Evolutionary conservation across 2,329 filamentous ascomycete species (phyloP).

Genomic region (Emericellopsis atlantica): DNA sequence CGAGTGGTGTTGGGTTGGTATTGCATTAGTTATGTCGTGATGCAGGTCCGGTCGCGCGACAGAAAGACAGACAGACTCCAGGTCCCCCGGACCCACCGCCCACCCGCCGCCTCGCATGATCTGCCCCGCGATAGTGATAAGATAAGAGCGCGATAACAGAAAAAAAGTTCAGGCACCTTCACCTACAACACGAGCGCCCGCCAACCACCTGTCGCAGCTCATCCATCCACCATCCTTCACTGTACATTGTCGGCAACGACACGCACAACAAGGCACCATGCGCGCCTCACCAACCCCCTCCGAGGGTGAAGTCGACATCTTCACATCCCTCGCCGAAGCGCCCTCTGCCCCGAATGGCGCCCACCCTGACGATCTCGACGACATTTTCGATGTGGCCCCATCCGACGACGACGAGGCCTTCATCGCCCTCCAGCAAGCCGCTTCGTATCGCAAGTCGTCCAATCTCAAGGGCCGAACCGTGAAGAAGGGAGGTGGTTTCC

Average conservation of each 20-base stretch:
- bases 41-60: too few relatives aligned
- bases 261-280: conserved; percentile 36
- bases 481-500: conserved; percentile 94
- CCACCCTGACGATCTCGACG: conserved; percentile 39
- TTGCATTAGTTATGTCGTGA: too few relatives aligned
- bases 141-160: conserved; percentile 19
- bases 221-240: neutral
- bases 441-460: conserved; percentile 72
- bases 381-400: conserved; percentile 44
- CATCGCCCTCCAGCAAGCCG: conserved; percentile 77
- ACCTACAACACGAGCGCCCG: neutral
- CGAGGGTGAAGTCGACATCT: conserved; percentile 86
- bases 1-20: too few relatives aligned
- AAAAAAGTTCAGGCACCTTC: conserved; percentile 11
- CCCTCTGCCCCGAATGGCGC: too few relatives aligned
- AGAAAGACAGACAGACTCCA: neutral
- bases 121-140: conserved; percentile 21
- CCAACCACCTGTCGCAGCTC: neutral
- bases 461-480: conserved; percentile 75
- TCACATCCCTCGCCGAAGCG: conserved; percentile 52
- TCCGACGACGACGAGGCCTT: conserved; percentile 73
- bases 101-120: neutral
- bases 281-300: conserved; percentile 70
- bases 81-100: conserved; percentile 6
- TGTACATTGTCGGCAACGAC: conserved; percentile 4